Evolutionary conservation across 495 filamentous ascomycete genomes (phyloP).

Genomic region (Bacidia rubella): DNA sequence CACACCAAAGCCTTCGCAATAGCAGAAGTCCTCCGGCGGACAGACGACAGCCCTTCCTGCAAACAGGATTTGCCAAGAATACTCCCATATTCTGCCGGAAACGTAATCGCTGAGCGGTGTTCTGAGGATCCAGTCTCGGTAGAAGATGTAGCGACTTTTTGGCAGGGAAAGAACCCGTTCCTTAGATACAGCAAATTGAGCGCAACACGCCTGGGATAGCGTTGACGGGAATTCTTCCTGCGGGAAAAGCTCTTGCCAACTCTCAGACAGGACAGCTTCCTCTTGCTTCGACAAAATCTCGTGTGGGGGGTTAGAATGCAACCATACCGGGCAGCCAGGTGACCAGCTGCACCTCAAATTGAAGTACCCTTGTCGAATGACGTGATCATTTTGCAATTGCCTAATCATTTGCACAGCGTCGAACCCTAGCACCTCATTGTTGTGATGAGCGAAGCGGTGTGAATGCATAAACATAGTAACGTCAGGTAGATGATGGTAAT

Average conservation of each 20-base stretch:
- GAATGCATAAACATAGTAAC: slow-evolving; percentile 58
- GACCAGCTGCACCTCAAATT: slow-evolving; percentile 49
- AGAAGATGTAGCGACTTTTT: slow-evolving; percentile 43
- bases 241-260: slow-evolving; percentile 41
- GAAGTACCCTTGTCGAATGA: slow-evolving; percentile 47
- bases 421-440: slow-evolving; percentile 37
- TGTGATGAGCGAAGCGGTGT: slow-evolving; percentile 55
- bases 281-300: slow-evolving; percentile 45
- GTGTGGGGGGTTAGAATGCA: slow-evolving; percentile 42
- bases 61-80: slow-evolving; percentile 64
- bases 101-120: slow-evolving; percentile 52
- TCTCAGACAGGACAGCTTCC: slow-evolving; percentile 40
- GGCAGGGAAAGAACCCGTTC: slow-evolving; percentile 45
- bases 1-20: slow-evolving; percentile 64
- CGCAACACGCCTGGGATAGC: slow-evolving; percentile 47
- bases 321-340: slow-evolving; percentile 53
- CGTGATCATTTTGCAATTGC: slow-evolving; percentile 39
- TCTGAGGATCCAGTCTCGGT: slow-evolving; percentile 55
- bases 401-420: slow-evolving; percentile 39
- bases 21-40: slow-evolving; percentile 53
- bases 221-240: slow-evolving; percentile 38
- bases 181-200: slow-evolving; percentile 50
- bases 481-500: slow-evolving; percentile 56
- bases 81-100: slow-evolving; percentile 61
- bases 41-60: slow-evolving; percentile 43